Evolutionary conservation across 306 rosid species (phyloP).

Genomic region (Fagus crenata): DNA sequence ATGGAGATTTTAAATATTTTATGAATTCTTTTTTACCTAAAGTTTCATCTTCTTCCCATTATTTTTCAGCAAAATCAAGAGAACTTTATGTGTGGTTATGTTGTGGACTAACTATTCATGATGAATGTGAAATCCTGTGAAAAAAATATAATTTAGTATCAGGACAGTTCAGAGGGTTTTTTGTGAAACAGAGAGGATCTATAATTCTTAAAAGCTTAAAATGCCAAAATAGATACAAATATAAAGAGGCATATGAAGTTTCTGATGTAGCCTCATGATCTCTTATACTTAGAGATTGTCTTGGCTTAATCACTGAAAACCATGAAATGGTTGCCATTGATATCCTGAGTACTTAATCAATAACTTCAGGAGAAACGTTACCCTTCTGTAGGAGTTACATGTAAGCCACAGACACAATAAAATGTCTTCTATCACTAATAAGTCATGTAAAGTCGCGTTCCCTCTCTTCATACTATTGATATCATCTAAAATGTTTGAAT

Average conservation of each 20-base stretch:
- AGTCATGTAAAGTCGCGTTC: conserved; percentile 2
- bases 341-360: not conserved
- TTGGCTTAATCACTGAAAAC: not conserved
- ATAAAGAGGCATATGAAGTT: not conserved
- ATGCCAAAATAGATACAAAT: not conserved
- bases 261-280: conserved; percentile 2
- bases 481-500: not conserved
- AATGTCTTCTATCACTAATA: conserved; percentile 4
- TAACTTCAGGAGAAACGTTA: not conserved
- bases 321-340: not conserved
- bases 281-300: not conserved
- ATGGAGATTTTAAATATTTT: not conserved
- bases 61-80: too few relatives aligned
- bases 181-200: not conserved
- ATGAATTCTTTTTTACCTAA: not conserved
- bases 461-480: not conserved
- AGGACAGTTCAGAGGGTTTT: not conserved
- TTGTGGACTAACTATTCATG: too few relatives aligned
- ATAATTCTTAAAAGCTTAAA: not conserved
- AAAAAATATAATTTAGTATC: too few relatives aligned
- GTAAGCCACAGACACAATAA: not conserved
- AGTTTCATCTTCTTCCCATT: not conserved
- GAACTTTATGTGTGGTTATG: too few relatives aligned
- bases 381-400: not conserved
- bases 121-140: too few relatives aligned